These are phyloP conservation scores for Afroboletus lepidellus DNA, from an alignment of 1,284 basidiomycete genomes.

Conservation along the genomic window DNA sequence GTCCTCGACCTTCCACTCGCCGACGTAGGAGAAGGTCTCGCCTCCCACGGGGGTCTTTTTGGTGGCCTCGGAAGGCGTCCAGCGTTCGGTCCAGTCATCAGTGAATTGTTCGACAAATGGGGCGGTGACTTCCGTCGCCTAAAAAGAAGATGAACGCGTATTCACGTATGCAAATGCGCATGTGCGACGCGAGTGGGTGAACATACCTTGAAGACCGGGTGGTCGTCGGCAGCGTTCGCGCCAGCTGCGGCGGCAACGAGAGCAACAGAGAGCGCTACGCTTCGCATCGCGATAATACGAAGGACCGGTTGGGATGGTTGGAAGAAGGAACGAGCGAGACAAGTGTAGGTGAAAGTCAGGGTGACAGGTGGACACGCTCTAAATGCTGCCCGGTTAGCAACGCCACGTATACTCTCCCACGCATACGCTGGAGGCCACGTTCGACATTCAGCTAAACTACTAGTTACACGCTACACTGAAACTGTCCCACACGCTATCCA, in stretches of 20 bases:
- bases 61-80: constrained; percentile 95
- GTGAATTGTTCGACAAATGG: constrained; percentile 98
- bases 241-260: constrained; percentile 63
- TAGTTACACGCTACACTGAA: constrained; percentile 11
- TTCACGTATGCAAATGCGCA: constrained; percentile 11
- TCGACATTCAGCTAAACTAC: constrained; percentile 20
- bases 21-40: constrained; percentile 95
- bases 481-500: constrained; percentile 42
- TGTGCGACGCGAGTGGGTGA: neutral
- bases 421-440: constrained; percentile 3
- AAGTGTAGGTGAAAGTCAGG: constrained; percentile 21
- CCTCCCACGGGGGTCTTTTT: constrained; percentile 94
- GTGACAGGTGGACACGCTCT: constrained; percentile 23
- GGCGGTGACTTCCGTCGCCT: constrained; percentile 85
- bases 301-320: constrained; percentile 49
- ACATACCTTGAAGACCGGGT: constrained; percentile 67
- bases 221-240: constrained; percentile 57
- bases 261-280: constrained; percentile 74
- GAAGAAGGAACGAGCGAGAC: constrained; percentile 40
- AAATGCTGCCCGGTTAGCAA: constrained; percentile 36
- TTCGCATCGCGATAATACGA: constrained; percentile 73
- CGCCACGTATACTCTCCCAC: constrained; percentile 53
- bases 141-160: constrained; percentile 12
- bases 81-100: constrained; percentile 85
- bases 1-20: constrained; percentile 96